These are phyloP conservation scores for Calycina herbarum DNA, from an alignment of 2,329 filamentous ascomycete species.

Conservation along the genomic window DNA sequence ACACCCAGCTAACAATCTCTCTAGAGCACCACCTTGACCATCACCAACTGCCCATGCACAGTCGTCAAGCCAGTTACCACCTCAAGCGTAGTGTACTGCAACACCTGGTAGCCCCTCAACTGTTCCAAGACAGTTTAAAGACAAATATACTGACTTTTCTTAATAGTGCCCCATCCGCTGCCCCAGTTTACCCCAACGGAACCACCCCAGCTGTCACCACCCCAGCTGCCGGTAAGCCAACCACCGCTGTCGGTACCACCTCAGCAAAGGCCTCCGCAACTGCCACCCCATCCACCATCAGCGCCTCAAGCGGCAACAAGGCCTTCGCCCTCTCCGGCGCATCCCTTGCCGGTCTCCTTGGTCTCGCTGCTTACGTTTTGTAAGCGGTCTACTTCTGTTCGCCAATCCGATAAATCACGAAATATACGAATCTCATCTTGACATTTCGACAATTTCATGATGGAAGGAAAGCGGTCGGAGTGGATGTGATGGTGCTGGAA, in stretches of 20 bases:
- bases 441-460: conserved; percentile 41
- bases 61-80: conserved; percentile 34
- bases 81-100: conserved; percentile 43
- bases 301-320: conserved; percentile 58
- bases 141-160: conserved; percentile 22
- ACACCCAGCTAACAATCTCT: conserved; percentile 19
- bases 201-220: conserved; percentile 29
- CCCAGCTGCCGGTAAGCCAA: conserved; percentile 26
- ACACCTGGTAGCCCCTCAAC: conserved; percentile 48
- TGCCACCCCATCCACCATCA: conserved; percentile 41
- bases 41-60: conserved; percentile 36
- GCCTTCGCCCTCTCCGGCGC: conserved; percentile 57
- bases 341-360: conserved; percentile 60
- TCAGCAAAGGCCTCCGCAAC: conserved; percentile 31
- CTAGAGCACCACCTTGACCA: conserved; percentile 34
- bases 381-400: conserved; percentile 40
- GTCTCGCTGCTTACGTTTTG: conserved; percentile 51
- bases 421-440: conserved; percentile 39
- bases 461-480: conserved; percentile 42
- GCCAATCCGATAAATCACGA: conserved; percentile 53
- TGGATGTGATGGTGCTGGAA: conserved; percentile 23
- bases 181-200: conserved; percentile 27
- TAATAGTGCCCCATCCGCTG: conserved; percentile 23
- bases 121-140: conserved; percentile 25
- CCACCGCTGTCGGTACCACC: conserved; percentile 23